phyloP scores from a whole-genome alignment of 257 asterid species.

The Dorcoceras hygrometricum region DNA sequence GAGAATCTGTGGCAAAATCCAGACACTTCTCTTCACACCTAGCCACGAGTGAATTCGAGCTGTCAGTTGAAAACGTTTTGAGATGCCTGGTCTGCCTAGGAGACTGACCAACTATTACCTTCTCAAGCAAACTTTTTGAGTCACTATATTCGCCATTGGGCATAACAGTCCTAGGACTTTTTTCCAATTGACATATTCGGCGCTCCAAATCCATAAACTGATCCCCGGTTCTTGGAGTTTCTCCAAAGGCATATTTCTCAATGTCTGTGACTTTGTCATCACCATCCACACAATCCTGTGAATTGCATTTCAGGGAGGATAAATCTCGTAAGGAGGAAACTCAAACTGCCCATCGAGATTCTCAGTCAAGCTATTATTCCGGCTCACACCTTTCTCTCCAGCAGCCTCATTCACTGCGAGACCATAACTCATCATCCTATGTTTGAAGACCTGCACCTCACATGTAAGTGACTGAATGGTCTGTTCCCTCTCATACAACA shows the following conservation, averaged over 20 bases:
- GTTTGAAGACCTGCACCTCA: conserved; percentile 74
- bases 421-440: conserved; percentile 88
- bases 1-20: conserved; percentile 53
- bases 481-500: conserved; percentile 87
- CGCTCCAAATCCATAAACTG: conserved; percentile 68
- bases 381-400: conserved; percentile 43
- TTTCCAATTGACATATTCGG: conserved; percentile 76
- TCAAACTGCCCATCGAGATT: conserved; percentile 43
- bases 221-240: conserved; percentile 54
- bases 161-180: conserved; percentile 52
- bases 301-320: conserved; percentile 80
- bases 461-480: conserved; percentile 70
- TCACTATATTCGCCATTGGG: conserved; percentile 50
- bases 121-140: conserved; percentile 58
- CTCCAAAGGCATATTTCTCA: conserved; percentile 75
- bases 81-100: conserved; percentile 55
- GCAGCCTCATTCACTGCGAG: conserved; percentile 62
- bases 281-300: conserved; percentile 38
- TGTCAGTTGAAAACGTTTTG: conserved; percentile 59
- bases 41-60: conserved; percentile 43
- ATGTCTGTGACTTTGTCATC: conserved; percentile 57
- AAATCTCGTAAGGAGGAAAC: conserved; percentile 45
- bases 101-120: conserved; percentile 70
- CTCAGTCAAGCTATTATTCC: conserved; percentile 44
- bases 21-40: conserved; percentile 42